These are phyloP conservation scores for Umbelopsis sp. DNA, from an alignment of 371 early-diverging fungal genomes.

Conservation along the genomic window DNA sequence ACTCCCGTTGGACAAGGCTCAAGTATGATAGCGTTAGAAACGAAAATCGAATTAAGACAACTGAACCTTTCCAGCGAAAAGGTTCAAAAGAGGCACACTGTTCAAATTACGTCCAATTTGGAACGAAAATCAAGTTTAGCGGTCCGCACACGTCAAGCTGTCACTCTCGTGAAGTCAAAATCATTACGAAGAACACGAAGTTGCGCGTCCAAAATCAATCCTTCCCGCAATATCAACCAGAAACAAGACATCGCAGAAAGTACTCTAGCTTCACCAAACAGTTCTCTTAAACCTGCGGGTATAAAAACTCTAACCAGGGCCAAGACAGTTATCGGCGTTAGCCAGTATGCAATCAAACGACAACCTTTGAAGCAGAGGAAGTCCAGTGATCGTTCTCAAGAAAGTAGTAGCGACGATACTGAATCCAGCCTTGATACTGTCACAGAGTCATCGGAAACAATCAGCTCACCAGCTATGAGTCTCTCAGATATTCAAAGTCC, in stretches of 20 bases:
- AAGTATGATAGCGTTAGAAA: too few species aligned
- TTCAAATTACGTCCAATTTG: conserved; percentile 4
- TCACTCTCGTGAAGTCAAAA: neutral
- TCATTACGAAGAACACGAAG: conserved; percentile 8
- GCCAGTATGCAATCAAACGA: conserved; percentile 4
- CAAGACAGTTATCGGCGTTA: neutral
- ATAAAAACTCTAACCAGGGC: neutral
- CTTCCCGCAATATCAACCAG: neutral
- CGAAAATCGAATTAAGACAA: too few species aligned
- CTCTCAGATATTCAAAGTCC: conserved; percentile 13
- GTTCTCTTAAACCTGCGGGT: neutral
- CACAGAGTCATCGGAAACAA: neutral
- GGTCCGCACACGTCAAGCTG: neutral
- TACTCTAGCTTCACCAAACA: neutral
- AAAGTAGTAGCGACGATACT: neutral
- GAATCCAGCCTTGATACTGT: neutral
- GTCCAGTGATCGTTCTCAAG: neutral
- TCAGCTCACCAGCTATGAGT: conserved; percentile 3
- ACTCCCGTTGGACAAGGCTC: too few species aligned
- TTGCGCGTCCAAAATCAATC: neutral
- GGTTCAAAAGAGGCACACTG: neutral
- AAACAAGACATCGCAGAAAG: neutral
- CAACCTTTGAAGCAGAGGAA: neutral
- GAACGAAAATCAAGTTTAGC: neutral
- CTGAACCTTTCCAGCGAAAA: neutral